Evolutionary conservation across 176 grass and related monocot species (phyloP).

Genomic region (Alloteropsis semialata): DNA sequence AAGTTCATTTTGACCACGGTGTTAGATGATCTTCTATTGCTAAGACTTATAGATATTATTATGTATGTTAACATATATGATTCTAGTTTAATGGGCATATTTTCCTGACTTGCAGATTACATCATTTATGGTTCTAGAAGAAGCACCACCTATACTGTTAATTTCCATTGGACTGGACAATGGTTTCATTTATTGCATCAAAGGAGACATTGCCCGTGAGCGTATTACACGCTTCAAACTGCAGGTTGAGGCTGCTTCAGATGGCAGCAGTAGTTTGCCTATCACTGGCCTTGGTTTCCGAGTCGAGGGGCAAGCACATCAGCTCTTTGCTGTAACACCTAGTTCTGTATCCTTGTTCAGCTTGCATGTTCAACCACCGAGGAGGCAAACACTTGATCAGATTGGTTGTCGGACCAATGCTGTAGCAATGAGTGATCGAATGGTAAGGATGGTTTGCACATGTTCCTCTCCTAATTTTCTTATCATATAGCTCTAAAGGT

Average conservation of each 20-base stretch:
- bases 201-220: slow-evolving; percentile 89
- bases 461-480: neutral
- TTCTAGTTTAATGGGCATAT: too few relatives aligned
- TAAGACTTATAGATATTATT: neutral
- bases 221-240: slow-evolving; percentile 89
- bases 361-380: slow-evolving; percentile 85
- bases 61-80: too few relatives aligned
- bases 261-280: slow-evolving; percentile 27
- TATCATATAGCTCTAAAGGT: slow-evolving; percentile 1
- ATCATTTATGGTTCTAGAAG: slow-evolving; percentile 96
- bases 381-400: slow-evolving; percentile 77
- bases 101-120: slow-evolving; percentile 90
- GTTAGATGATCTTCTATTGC: neutral
- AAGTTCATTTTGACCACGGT: neutral
- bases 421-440: slow-evolving; percentile 79
- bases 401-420: slow-evolving; percentile 80
- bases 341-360: slow-evolving; percentile 73
- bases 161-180: slow-evolving; percentile 80
- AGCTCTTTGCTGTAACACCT: slow-evolving; percentile 83
- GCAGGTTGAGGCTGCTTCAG: slow-evolving; percentile 60
- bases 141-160: slow-evolving; percentile 82
- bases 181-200: slow-evolving; percentile 96
- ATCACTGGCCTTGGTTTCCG: slow-evolving; percentile 85
- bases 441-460: slow-evolving; percentile 52
- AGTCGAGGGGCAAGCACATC: slow-evolving; percentile 74